Evolutionary conservation across 192 early-diverging fungal species (phyloP), one percentile per base, ranked within the genome.

Genomic region (Gamsiella multidivaricata): DNA sequence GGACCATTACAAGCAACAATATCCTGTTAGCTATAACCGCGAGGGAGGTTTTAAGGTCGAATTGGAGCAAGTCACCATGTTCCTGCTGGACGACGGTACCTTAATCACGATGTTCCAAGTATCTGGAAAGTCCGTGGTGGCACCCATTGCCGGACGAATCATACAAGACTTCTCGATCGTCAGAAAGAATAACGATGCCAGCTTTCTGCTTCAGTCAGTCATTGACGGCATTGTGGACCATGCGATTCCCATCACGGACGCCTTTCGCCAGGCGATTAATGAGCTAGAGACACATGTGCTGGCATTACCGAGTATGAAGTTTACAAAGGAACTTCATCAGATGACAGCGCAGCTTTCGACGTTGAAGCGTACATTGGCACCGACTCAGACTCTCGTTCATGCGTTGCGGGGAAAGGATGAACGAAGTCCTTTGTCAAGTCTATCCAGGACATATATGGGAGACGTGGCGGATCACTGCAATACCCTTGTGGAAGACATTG

Each of bases 401-500:
- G 54, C 71, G 23, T 54, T 87, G 12, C 57, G 67, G 36, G 74
- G 74, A 5, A 71, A 62, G 12, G 67, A 81, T 65, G 81, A 68
- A 3, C 32, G 79, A 2, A 63, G 60, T 39, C 72, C 76, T 1
- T 46, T 87, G n/a, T 63, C 70, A 1, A 39, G 51, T 26, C 33
- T 81, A 18, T 69, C 79, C 18, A 80, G 68, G 59, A 79, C 73
- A 11, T 87, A 87, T 69, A 78, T 87, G 71, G 60, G 59, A 32
- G 86, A 86, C 55, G 83, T 87, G 1, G 61, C 74, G 62, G 86
- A 87, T 58, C 86, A 87, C 51, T 80, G 73, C 63, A 79, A 65
- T 26, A 81, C 83, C 1, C 84, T 85, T 41, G 73, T 87, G 14
- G 86, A 87, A 39, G 78, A 86, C 47, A 67, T 87, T 31, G 74